These are phyloP conservation scores for Trichoderma gamsii DNA, from an alignment of 495 filamentous ascomycete species.

Conservation along the genomic window DNA sequence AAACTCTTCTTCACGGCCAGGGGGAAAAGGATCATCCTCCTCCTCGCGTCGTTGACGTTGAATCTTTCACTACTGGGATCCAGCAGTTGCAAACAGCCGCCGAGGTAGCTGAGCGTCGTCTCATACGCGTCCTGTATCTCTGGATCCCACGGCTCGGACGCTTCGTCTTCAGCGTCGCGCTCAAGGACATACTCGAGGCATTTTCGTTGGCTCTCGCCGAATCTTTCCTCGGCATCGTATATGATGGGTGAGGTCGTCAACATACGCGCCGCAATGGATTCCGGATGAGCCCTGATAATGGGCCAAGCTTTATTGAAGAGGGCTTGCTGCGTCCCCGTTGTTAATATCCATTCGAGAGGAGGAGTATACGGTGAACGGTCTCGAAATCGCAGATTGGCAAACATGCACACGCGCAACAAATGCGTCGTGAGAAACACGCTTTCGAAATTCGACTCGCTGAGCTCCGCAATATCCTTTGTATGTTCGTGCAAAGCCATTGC, in stretches of 20 bases:
- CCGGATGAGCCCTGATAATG: neutral
- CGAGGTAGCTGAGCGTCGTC: conserved; percentile 3
- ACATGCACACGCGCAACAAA: neutral
- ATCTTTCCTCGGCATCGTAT: neutral
- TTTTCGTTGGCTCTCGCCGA: neutral
- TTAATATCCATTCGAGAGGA: neutral
- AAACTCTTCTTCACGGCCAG: conserved; percentile 8
- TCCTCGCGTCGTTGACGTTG: neutral
- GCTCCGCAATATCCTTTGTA: neutral
- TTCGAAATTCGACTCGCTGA: conserved; percentile 4
- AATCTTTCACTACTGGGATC: neutral
- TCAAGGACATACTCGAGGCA: neutral
- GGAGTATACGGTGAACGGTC: neutral
- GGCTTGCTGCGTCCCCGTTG: conserved; percentile 3
- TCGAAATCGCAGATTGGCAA: neutral
- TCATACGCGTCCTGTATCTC: conserved; percentile 8
- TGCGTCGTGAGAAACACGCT: neutral
- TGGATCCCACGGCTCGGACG: neutral
- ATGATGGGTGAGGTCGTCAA: neutral
- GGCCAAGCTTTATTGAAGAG: neutral
- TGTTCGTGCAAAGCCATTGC: neutral
- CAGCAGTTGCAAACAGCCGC: neutral
- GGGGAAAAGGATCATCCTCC: neutral
- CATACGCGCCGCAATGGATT: neutral
- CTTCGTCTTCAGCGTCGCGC: neutral